Evolutionary conservation across 2,329 filamentous ascomycete genomes (phyloP).

Genomic region (Aspergillus pseudotamarii): DNA sequence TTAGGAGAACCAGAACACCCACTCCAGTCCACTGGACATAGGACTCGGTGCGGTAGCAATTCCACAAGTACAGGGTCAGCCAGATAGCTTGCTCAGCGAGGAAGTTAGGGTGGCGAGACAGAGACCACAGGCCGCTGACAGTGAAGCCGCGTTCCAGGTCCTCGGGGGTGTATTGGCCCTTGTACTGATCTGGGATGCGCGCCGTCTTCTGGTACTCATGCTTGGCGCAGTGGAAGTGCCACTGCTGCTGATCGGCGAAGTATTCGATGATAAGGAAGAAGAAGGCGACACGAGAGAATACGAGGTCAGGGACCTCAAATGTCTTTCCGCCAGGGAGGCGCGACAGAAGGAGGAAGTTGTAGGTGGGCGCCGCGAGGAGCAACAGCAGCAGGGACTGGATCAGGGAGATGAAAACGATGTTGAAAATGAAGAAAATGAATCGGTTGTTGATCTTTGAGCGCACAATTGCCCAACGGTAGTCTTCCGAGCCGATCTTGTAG

Average conservation of each 20-base stretch:
- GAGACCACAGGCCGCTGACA: slow-evolving; percentile 80
- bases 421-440: slow-evolving; percentile 82
- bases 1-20: slow-evolving; percentile 70
- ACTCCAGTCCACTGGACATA: slow-evolving; percentile 77
- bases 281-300: slow-evolving; percentile 60
- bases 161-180: slow-evolving; percentile 60
- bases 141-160: slow-evolving; percentile 91
- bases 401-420: slow-evolving; percentile 85
- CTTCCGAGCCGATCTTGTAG: slow-evolving; percentile 84
- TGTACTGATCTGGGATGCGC: slow-evolving; percentile 63
- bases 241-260: slow-evolving; percentile 90
- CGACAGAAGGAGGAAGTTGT: slow-evolving; percentile 75
- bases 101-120: slow-evolving; percentile 93
- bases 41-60: slow-evolving; percentile 70
- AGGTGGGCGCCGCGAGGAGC: slow-evolving; percentile 77
- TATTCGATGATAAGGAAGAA: slow-evolving; percentile 67
- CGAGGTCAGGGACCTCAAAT: slow-evolving; percentile 61
- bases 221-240: slow-evolving; percentile 85
- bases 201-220: slow-evolving; percentile 71
- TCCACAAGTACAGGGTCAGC: slow-evolving; percentile 87
- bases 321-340: slow-evolving; percentile 59
- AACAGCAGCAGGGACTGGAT: slow-evolving; percentile 82
- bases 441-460: slow-evolving; percentile 68
- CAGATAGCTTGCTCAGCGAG: slow-evolving; percentile 89
- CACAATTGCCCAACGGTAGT: slow-evolving; percentile 89